Percentiles rank a stretch among this genome's conserved stretches.
phyloP scores from a whole-genome alignment of 345 rosid species.

The Eucalyptus pauciflora region DNA sequence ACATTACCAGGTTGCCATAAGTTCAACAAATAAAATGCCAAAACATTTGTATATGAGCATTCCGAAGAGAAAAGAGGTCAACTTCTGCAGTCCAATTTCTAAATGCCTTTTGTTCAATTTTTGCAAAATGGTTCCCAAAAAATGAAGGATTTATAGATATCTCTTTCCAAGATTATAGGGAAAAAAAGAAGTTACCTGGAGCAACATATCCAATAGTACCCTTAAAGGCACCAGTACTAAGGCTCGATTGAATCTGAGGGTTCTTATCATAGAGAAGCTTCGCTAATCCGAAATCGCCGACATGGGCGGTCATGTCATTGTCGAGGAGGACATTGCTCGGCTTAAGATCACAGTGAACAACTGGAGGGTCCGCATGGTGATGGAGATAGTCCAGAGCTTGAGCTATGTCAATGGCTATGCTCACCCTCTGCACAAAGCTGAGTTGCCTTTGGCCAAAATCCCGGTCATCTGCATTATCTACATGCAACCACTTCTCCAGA shows the following conservation, averaged over 20 bases:
- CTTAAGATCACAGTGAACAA: slow-evolving; percentile 26
- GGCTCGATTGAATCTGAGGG: background rate
- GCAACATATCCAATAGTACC: slow-evolving; percentile 13
- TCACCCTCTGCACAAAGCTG: slow-evolving; percentile 16
- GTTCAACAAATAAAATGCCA: background rate
- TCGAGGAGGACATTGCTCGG: slow-evolving; percentile 41
- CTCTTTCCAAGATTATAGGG: background rate
- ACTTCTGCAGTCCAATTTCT: background rate
- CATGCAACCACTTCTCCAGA: slow-evolving; percentile 29
- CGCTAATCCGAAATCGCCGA: slow-evolving; percentile 20
- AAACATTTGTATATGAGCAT: background rate
- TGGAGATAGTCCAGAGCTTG: slow-evolving; percentile 15
- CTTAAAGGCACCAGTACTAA: slow-evolving; percentile 1
- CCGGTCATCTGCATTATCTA: background rate
- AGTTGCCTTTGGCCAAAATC: background rate
- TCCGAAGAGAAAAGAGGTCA: background rate
- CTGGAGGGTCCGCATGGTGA: background rate
- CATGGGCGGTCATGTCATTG: slow-evolving; percentile 7
- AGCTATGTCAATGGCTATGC: slow-evolving; percentile 16
- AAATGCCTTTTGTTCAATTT: background rate
- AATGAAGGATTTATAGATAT: background rate
- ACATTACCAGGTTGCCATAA: background rate
- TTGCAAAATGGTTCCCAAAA: background rate
- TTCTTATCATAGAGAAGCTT: background rate
- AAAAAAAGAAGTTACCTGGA: background rate